A percentile compares a stretch with the other conserved stretches of the same genome.
Evolutionary conservation across 2,329 filamentous ascomycete genomes (phyloP).

Genomic region (Fusarium brachygibbosum): DNA sequence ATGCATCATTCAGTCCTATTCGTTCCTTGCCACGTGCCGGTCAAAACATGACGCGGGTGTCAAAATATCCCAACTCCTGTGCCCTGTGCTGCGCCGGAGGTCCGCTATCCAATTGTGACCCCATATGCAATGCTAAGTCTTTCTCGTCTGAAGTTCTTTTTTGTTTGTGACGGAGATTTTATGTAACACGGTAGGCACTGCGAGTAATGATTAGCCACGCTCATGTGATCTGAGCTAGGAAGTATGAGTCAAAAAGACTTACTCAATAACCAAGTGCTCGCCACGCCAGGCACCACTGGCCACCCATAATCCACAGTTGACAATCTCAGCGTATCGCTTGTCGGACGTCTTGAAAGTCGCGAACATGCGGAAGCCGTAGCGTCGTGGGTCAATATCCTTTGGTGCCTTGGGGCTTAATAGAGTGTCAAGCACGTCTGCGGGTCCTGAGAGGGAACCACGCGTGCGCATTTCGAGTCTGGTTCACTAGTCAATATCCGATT

Average conservation of each 20-base stretch:
- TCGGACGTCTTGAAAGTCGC: constrained; percentile 65
- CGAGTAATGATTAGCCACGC: constrained; percentile 25
- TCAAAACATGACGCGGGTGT: constrained; percentile 37
- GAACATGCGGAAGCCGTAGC: constrained; percentile 64
- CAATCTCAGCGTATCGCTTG: constrained; percentile 62
- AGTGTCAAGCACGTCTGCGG: constrained; percentile 59
- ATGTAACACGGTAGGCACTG: constrained; percentile 55
- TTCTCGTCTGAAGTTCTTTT: constrained; percentile 14
- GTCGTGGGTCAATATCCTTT: constrained; percentile 58
- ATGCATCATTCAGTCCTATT: constrained; percentile 37
- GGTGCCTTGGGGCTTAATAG: constrained; percentile 56
- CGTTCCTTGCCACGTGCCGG: constrained; percentile 33
- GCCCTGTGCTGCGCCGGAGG: constrained; percentile 35
- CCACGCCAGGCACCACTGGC: constrained; percentile 63
- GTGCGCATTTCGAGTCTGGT: constrained; percentile 60
- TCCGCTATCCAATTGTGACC: constrained; percentile 42
- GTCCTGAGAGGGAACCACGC: constrained; percentile 62
- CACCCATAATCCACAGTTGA: constrained; percentile 65
- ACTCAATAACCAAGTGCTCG: constrained; percentile 63
- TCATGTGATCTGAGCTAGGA: constrained; percentile 11
- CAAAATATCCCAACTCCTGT: constrained; percentile 34
- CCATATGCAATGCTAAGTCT: constrained; percentile 44
- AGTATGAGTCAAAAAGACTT: constrained; percentile 42
- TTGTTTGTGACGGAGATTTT: constrained; percentile 25
- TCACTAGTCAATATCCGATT: constrained; percentile 5